These are phyloP conservation scores for Coix lacrymajobi DNA, from an alignment of 176 grass and related monocot species.

Conservation along the genomic window DNA sequence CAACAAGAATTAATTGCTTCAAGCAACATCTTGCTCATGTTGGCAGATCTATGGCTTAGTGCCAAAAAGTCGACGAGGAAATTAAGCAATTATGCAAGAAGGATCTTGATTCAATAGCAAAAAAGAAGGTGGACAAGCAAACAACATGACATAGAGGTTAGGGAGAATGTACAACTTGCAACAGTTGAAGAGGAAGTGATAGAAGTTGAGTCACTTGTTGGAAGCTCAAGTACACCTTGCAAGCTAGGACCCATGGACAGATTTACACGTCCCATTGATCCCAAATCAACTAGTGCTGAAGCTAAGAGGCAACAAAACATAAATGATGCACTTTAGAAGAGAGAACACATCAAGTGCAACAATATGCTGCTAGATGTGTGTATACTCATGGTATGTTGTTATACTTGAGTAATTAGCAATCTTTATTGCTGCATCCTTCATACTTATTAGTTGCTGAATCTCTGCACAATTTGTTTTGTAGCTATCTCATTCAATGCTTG, in stretches of 20 bases:
- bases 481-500: neutral
- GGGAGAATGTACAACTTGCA: neutral
- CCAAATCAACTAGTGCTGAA: neutral
- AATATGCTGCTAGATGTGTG: no score
- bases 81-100: neutral
- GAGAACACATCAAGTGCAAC: no score
- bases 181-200: neutral
- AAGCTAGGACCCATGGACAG: neutral
- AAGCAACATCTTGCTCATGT: no score
- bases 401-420: neutral
- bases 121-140: neutral
- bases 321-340: no score
- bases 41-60: no score
- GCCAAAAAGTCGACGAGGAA: neutral
- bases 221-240: neutral
- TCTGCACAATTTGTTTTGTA: neutral
- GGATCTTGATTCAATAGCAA: neutral
- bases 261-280: neutral
- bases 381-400: no score
- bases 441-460: neutral
- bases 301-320: neutral
- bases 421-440: neutral
- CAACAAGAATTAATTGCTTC: neutral
- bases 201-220: neutral
- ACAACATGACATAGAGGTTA: neutral